Base-by-base conservation (phyloP, 495 filamentous ascomycete genomes). In the Hypoxylon subgilvum region DNA sequence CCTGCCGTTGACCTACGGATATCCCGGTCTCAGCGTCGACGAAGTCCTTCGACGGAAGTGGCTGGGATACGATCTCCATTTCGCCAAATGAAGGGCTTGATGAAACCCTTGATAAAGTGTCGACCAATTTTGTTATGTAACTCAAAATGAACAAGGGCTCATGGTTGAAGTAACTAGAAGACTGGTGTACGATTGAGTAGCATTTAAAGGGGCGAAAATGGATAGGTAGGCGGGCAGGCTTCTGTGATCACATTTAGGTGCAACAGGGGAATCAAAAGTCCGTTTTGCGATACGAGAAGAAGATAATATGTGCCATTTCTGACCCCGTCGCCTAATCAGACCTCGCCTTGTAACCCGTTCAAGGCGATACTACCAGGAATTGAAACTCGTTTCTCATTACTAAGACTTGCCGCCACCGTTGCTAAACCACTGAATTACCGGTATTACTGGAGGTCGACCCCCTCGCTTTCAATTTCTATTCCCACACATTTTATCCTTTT, bases 11-110 rank as follows among this genome's bases (percentile, higher is more conserved):
- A 98, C 94, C 8, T 97, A 97, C 72, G 94, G 94, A 17, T 91
- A 88, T 52, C 94, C 94, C 1, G 95, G 94, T n/a, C 81, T 98
- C 72, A 86, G 76, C 52, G 86, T 92, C 7, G 86, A 86, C 7
- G 80, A 90, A 65, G 92, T 98, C 34, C 71, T 87, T 47, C 84
- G 89, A 42, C 84, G 94, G 72, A 96, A 96, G 77, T 98, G 92
- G 94, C 78, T 97, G 67, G 87, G 88, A 39, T 98, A 98, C 72
- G 94, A 98, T 74, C 81, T 98, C 72, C 94, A 98, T 78, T 98
- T 97, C 76, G 94, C 94, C 30, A 98, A 98, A 83, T 98, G 88
- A 76, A 23, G 25, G 13, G 31, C 14, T 49, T 8, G 19, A 6
- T 35, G 39, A 16, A 39, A n/a, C n/a, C n/a, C 13, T 44, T 13